Conservation (phyloP, 2,329 filamentous ascomycete genomes). For the Clarireedia homoeocarpa region DNA sequence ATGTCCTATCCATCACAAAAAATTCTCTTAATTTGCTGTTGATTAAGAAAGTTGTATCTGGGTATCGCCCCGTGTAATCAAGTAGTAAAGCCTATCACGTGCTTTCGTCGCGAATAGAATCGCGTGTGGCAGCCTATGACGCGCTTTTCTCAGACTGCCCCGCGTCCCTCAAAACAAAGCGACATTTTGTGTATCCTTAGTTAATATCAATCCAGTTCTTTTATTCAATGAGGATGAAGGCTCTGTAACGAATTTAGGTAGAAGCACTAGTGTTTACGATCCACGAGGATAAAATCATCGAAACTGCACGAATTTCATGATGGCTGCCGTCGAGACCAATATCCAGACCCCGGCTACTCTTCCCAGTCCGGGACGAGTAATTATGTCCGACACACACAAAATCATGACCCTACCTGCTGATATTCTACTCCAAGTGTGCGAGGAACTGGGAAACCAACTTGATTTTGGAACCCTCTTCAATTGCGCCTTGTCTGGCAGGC, state of each 20-base stretch:
- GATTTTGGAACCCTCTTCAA: constrained; percentile 55
- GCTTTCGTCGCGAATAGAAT: background rate
- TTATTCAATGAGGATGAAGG: background rate
- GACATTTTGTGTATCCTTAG: background rate
- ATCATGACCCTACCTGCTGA: constrained; percentile 35
- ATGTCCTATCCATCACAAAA: no score
- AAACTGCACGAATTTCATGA: background rate
- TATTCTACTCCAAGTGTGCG: constrained; percentile 52
- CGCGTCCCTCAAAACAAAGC: background rate
- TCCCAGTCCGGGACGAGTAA: background rate
- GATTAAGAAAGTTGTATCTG: background rate
- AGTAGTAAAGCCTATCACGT: background rate
- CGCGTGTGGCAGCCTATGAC: background rate
- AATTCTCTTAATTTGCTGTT: background rate
- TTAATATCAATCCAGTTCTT: background rate
- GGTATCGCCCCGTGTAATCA: no score
- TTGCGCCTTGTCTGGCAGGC: constrained; percentile 47
- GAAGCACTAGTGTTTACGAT: background rate
- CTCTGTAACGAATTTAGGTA: background rate
- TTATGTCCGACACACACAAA: background rate
- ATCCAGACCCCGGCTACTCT: background rate
- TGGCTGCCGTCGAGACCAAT: background rate
- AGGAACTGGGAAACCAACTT: constrained; percentile 45
- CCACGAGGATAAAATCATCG: background rate
- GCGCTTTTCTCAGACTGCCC: background rate